Base-by-base conservation (phyloP, 345 rosid genomes). In the Citrus inodora region DNA sequence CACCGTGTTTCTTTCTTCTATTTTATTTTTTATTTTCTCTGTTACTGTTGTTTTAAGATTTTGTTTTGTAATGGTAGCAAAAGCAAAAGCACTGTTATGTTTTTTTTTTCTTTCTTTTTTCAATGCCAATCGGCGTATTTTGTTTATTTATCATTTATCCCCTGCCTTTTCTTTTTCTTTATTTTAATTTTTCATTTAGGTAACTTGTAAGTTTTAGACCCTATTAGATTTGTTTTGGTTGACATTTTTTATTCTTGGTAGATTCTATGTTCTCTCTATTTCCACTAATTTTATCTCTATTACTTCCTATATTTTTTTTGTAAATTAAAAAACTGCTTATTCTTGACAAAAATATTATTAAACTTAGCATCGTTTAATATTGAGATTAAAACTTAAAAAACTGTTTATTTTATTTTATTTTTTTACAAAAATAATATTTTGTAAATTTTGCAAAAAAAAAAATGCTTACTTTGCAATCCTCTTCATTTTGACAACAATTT, bases 21-120 rank as follows among this genome's bases (percentile, higher is more conserved):
- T 46, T 24, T 42, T 5, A 8, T 40, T 69, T 21, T 21, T 21
- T 21, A 33, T 70, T 60, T 28, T 22, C 27, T 28, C 46, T 38
- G 46, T 53, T 64, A 22, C 51, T 64, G 69, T 63, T 55, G 51
- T 46, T 46, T 75, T 14, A 13, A 46, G 67, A 24, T 61, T 74
- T 74, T 74, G 77, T 62, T 62, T 61, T 74, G 25, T 74, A 74
- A 38, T 62, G 58, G 25, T 2, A 17, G 61, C 48, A 35, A 74
- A 74, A 59, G 67, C 76, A n/a, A 24, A 37, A 40, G 19, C 77
- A 73, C 37, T 73, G 24, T 27, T 61, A 19, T 38, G 3, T 61
- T 38, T 17, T 9, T 14, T 56, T 27, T 24, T 14, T 40, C 33
- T 32, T 40, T 27, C 8, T 6, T 56, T 28, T 71, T 24, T 51